phyloP scores from a whole-genome alignment of 768 basidiomycete genomes.

The Russula emetica region DNA sequence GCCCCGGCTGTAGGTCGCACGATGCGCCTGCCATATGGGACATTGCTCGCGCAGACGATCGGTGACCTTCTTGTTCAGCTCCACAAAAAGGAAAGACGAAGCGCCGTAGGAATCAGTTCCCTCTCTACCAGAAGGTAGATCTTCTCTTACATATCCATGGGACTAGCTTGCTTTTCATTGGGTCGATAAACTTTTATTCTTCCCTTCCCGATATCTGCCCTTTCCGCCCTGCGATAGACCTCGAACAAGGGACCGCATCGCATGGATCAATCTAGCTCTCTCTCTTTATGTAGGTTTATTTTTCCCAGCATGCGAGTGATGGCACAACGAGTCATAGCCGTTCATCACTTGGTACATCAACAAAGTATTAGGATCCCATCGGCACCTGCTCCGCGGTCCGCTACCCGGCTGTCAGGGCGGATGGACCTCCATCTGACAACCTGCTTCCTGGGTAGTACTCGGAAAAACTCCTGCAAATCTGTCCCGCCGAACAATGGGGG shows the following conservation, averaged over 20 bases:
- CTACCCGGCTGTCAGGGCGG: conserved; percentile 11
- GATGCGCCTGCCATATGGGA: conserved; percentile 9
- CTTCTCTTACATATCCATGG: conserved; percentile 19
- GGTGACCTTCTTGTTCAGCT: conserved; percentile 13
- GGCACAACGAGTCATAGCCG: neutral
- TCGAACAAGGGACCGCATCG: conserved; percentile 1
- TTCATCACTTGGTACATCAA: conserved; percentile 10
- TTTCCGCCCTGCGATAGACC: conserved; percentile 9
- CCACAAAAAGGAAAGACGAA: conserved; percentile 9
- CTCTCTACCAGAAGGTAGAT: conserved; percentile 13
- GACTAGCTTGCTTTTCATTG: conserved; percentile 15
- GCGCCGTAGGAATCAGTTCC: neutral
- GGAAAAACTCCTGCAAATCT: conserved; percentile 17
- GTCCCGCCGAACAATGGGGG: conserved; percentile 17
- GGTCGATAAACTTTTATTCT: conserved; percentile 18
- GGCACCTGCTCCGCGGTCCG: conserved; percentile 14
- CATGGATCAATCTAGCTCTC: conserved; percentile 7
- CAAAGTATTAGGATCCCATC: neutral
- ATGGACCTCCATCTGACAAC: conserved; percentile 16
- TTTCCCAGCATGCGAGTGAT: neutral
- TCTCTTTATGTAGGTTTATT: conserved; percentile 2
- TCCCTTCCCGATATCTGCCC: conserved; percentile 12
- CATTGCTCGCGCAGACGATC: conserved; percentile 7
- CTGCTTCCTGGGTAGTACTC: conserved; percentile 12
- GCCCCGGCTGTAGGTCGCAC: neutral